phyloP scores from a whole-genome alignment of 805 yeast species.

The Komagataella populi region DNA sequence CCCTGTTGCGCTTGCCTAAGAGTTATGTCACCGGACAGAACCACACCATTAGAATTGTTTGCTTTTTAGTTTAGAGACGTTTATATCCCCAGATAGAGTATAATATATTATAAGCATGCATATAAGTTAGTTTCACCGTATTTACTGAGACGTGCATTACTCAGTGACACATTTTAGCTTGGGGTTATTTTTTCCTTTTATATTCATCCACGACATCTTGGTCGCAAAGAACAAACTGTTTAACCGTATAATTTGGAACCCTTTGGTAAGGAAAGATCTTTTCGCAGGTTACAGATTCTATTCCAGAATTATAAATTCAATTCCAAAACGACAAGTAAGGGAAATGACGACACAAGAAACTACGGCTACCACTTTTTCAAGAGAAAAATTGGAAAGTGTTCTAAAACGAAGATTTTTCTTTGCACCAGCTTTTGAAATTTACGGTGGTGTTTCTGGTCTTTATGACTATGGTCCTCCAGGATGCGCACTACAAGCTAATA shows the following conservation, averaged over 20 bases:
- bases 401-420: conserved; percentile 92
- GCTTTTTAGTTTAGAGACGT: too few relatives aligned
- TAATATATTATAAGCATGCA: too few relatives aligned
- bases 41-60: too few relatives aligned
- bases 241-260: neutral
- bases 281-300: neutral
- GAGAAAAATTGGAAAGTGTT: conserved; percentile 84
- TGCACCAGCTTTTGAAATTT: conserved; percentile 94
- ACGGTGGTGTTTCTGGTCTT: conserved; percentile 97
- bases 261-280: neutral
- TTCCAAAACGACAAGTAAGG: neutral
- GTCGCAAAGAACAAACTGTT: neutral
- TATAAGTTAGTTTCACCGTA: too few relatives aligned
- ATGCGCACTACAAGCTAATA: conserved; percentile 93
- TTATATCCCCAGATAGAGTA: too few relatives aligned
- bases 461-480: conserved; percentile 99
- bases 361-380: conserved; percentile 33
- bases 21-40: neutral
- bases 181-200: neutral
- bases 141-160: neutral
- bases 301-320: neutral
- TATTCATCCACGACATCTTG: neutral
- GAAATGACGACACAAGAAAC: neutral
- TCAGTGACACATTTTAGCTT: neutral
- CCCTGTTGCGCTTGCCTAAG: neutral